Base-by-base conservation (phyloP, 352 stramenopile species). In the Globisporangium megalacanthum region DNA sequence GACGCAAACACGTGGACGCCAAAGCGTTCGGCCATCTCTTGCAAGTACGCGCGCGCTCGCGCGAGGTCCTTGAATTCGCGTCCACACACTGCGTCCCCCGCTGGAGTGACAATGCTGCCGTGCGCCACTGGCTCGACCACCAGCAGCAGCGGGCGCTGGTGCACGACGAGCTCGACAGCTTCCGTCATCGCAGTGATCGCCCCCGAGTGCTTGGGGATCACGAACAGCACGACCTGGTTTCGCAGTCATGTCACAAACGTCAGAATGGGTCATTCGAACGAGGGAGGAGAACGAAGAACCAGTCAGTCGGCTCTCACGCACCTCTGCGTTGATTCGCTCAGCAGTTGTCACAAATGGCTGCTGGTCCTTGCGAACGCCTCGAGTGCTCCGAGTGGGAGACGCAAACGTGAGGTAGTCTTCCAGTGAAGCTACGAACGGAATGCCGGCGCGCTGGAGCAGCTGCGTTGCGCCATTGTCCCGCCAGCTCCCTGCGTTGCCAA, bases 111-210 rank as follows among this genome's bases (percentile, higher is more conserved):
- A 49, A 82, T 73, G 49, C 69, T 79, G 11, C 78, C 79, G 70
- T 92, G 79, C 17, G 70, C 61, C 31, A 89, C 64, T 4, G 79
- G 73, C 52, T 94, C 83, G 29, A 94, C 77, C 52, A 92, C 85
- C 11, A 94, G 70, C 60, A 94, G 69, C 52, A 94, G 64, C 2
- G 79, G 82, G 60, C 77, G 68, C 50, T 73, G 68, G 46, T 71
- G 88, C 20, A 73, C 83, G 19, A 95, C 75, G 2, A 95, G 69
- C 65, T 89, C 79, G 8, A 92, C 75, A 1, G 85, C 79, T 49
- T 94, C 82, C 0, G 81, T 89, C 85, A 94, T 94, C n/a, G 82
- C 79, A 0, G 82, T 80, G 53, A 94, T 94, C 2, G 82, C 86
- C 10, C 85, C 75, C 31, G 81, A 66, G 48, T 86, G 73, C 41